A percentile compares a stretch with the other conserved stretches of the same genome.
Evolutionary conservation across 179 eudicot species (phyloP).

Genomic region (Vitellaria paradoxa): DNA sequence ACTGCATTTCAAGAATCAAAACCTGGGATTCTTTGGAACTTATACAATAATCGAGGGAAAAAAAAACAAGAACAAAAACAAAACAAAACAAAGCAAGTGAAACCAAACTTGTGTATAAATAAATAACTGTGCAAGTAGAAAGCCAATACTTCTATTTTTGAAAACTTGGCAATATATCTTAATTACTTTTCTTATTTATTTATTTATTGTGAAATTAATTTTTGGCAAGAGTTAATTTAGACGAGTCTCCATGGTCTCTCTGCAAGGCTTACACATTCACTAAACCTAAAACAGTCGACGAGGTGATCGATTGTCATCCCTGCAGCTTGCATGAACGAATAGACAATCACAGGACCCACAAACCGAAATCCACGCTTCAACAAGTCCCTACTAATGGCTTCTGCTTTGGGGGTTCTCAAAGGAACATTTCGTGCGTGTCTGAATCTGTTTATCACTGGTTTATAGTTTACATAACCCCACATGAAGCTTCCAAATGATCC

Average conservation of each 20-base stretch:
- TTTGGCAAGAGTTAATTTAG: neutral
- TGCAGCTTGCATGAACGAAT: slow-evolving; percentile 95
- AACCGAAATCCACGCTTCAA: slow-evolving; percentile 74
- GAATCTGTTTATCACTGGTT: slow-evolving; percentile 77
- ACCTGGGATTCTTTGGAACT: too few relatives aligned
- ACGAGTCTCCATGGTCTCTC: slow-evolving; percentile 95
- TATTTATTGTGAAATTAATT: too few relatives aligned
- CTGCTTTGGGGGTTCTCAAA: slow-evolving; percentile 79
- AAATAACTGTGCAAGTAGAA: too few relatives aligned
- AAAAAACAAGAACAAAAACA: too few relatives aligned
- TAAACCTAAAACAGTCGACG: slow-evolving; percentile 80
- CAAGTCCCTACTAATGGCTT: slow-evolving; percentile 81
- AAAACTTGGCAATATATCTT: too few relatives aligned
- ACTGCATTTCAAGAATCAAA: too few relatives aligned
- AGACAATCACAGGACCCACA: slow-evolving; percentile 89
- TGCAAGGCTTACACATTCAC: slow-evolving; percentile 82
- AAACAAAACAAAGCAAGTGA: too few relatives aligned
- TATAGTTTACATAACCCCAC: slow-evolving; percentile 82
- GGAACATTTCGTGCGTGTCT: slow-evolving; percentile 87
- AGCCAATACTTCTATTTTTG: too few relatives aligned
- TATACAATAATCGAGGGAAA: too few relatives aligned
- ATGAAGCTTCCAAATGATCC: slow-evolving; percentile 88
- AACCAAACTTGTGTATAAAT: too few relatives aligned
- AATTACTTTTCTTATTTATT: too few relatives aligned
- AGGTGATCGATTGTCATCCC: slow-evolving; percentile 95